phyloP scores from a whole-genome alignment of 2,329 filamentous ascomycete species.

The Dothideomycetes sp. region DNA sequence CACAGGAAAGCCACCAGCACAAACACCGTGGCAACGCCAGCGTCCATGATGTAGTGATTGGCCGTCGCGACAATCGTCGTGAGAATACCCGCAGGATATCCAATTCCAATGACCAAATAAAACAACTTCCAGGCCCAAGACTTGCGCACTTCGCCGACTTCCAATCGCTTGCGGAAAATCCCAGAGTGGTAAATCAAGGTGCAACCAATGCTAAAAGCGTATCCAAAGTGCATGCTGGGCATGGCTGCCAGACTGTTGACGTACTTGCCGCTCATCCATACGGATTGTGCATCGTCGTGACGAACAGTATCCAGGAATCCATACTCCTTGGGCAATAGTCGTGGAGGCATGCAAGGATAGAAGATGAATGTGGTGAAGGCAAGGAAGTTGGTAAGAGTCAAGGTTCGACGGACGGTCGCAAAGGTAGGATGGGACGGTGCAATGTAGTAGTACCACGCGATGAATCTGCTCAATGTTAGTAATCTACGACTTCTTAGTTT shows the following conservation, averaged over 20 bases:
- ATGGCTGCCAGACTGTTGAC: conserved; percentile 40
- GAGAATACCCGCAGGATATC: conserved; percentile 46
- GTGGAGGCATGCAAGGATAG: conserved; percentile 46
- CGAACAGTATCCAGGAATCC: conserved; percentile 40
- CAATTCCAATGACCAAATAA: conserved; percentile 39
- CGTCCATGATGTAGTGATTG: conserved; percentile 51
- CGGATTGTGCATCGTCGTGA: conserved; percentile 37
- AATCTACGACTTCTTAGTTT: too few relatives aligned
- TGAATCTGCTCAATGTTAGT: conserved; percentile 35
- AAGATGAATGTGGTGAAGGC: conserved; percentile 45
- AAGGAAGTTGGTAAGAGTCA: conserved; percentile 45
- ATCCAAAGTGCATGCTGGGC: conserved; percentile 47
- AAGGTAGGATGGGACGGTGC: conserved; percentile 42
- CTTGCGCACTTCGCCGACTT: conserved; percentile 35
- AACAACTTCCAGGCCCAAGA: conserved; percentile 33
- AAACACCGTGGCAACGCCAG: conserved; percentile 38
- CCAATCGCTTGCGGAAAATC: conserved; percentile 33
- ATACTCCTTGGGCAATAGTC: conserved; percentile 36
- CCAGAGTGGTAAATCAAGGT: conserved; percentile 47
- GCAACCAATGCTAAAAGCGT: conserved; percentile 44
- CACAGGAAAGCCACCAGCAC: conserved; percentile 38
- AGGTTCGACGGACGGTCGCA: conserved; percentile 35
- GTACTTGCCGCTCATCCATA: conserved; percentile 39
- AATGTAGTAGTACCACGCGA: conserved; percentile 55
- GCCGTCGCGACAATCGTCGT: conserved; percentile 51